Evolutionary conservation across 495 filamentous ascomycete genomes (phyloP), one percentile per base, ranked within the genome.

Genomic region (Lentithecium fluviatile): DNA sequence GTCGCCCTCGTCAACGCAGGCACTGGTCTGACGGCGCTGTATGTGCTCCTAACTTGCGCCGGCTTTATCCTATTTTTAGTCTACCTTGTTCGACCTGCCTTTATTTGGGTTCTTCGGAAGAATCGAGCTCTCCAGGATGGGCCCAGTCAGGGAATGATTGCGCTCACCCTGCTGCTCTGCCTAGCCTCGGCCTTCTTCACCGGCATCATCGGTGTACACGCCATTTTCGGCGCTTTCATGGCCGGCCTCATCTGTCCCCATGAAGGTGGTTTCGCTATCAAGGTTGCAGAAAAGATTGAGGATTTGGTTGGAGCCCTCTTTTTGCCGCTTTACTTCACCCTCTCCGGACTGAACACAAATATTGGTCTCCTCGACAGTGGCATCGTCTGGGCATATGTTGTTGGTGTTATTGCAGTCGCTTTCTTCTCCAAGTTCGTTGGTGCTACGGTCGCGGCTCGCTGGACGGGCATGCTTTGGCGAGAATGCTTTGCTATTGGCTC

Each of bases 221-320:
- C 91, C 45, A 95, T 95, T 70, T 95, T 96, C 66, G 93, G 93
- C 26, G 85, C 81, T 2, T 98, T 98, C 69, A 72, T 96, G 15
- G 82, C 94, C 58, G 94, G 94, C 13, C 65, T 98, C 54, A 91
- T 98, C 56, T 96, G 92, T 70, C 94, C 94, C 0, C 94, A 96
- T 67, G 88, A 97, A 50, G 89, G 89, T 38, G 93, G 93, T 6
- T 98, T 97, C 73, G 88, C 91, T 17, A 95, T 97, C 71, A 91
- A 94, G 64, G 73, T 98, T 58, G 93, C 92, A 0, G 94, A 98
- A 69, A 98, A 97, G 77, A 83, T 98, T 52, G 94, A 98, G 70
- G 94, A 98, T 75, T 75, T 98, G 7, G 87, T 98, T 48, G 82
- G 85, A 0, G 83, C 90, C 21, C 77, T 98, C n/a, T 91, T 98